Evolutionary conservation across 1,284 basidiomycete species (phyloP).

Genomic region (Naganishia cerealis): DNA sequence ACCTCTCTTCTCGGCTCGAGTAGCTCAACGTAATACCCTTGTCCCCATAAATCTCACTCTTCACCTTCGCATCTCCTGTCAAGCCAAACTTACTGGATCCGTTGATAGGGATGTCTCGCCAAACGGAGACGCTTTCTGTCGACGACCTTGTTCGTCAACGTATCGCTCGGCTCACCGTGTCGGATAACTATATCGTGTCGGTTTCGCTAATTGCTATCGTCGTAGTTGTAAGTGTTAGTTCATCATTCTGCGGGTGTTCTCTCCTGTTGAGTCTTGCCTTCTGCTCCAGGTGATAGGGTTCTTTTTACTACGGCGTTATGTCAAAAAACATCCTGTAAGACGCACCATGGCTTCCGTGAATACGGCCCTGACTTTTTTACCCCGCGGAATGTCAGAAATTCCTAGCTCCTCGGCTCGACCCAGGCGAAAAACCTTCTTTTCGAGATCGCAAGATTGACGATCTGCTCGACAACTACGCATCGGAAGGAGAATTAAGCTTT

Average conservation of each 20-base stretch:
- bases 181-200: constrained; percentile 9
- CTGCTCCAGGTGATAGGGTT: constrained; percentile 1
- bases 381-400: neutral
- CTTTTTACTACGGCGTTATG: neutral
- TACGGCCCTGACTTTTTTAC: too few species aligned
- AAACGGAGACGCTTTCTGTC: too few species aligned
- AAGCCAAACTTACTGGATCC: neutral
- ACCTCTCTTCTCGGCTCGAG: neutral
- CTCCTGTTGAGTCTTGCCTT: neutral
- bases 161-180: constrained; percentile 6
- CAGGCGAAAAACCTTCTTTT: neutral
- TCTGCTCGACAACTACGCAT: neutral
- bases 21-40: neutral
- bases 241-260: too few species aligned
- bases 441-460: constrained; percentile 4
- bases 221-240: constrained; percentile 3
- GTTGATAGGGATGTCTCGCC: neutral
- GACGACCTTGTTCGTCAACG: neutral
- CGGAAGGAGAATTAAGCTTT: constrained; percentile 6
- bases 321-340: neutral
- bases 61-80: neutral
- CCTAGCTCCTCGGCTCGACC: constrained; percentile 4
- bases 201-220: neutral
- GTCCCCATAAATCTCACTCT: neutral
- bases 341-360: neutral